Evolutionary conservation across 768 basidiomycete species (phyloP).

Genomic region (Serendipita sp.): DNA sequence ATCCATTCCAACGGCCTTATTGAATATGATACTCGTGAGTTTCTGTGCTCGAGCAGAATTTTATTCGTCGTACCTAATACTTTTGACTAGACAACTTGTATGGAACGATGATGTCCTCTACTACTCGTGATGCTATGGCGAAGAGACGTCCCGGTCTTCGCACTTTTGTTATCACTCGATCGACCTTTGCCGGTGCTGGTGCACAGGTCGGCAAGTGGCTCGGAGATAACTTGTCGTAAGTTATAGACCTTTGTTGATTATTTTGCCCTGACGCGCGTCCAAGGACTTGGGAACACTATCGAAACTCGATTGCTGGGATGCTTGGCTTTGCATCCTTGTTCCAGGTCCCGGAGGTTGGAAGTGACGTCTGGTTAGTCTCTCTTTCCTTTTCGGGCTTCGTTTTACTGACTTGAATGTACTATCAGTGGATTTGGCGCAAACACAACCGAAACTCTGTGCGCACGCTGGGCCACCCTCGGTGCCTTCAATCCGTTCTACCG

Average conservation of each 20-base stretch:
- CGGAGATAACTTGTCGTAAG: conserved; percentile 11
- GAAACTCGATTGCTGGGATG: conserved; percentile 12
- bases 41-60: neutral
- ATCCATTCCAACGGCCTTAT: conserved; percentile 10
- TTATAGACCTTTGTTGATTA: conserved; percentile 44
- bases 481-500: conserved; percentile 72
- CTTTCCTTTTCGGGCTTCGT: too few relatives aligned
- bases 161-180: conserved; percentile 30
- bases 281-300: conserved; percentile 26
- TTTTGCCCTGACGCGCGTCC: conserved; percentile 16
- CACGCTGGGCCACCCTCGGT: conserved; percentile 63
- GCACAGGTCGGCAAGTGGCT: conserved; percentile 14
- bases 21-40: conserved; percentile 13
- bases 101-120: conserved; percentile 56
- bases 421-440: conserved; percentile 26
- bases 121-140: conserved; percentile 44
- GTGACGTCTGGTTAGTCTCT: conserved; percentile 2
- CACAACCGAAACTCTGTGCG: conserved; percentile 66
- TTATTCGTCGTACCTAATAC: neutral
- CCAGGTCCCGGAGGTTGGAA: conserved; percentile 67
- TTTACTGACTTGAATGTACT: neutral
- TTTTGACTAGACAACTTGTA: conserved; percentile 44
- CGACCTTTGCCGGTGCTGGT: conserved; percentile 18
- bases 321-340: conserved; percentile 33
- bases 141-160: conserved; percentile 39